Base-by-base conservation (phyloP, 2,329 filamentous ascomycete genomes). In the Penicillium janthinellum region DNA sequence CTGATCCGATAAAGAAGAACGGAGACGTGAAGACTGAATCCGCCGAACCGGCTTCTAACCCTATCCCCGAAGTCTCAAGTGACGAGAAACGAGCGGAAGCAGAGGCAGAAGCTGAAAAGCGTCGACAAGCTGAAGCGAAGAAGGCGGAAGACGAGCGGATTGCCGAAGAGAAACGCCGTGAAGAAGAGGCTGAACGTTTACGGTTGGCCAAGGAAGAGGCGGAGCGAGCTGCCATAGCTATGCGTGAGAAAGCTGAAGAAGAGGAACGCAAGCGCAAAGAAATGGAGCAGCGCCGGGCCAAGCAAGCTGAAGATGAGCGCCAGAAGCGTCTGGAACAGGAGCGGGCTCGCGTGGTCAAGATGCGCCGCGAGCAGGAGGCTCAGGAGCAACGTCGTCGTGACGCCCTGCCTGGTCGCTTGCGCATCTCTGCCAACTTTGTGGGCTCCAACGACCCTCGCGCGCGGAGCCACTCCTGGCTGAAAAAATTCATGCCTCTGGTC, bases 221-320 rank as follows among this genome's bases (percentile, higher is more conserved):
- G 74, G 73, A 76, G 58, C 67, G 68, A 53, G 72, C 66, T 44
- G 74, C 73, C 17, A 69, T 67, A n/a, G 58, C 69, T 60, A 75
- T 75, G 17, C 75, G 71, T 44, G 77, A 79, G 59, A 75, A 76
- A 62, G 77, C 76, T 31, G 78, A 78, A 45, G 78, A 79, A 50
- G 76, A 77, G 53, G 77, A 78, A 39, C 75, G 75, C 61, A 76
- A 73, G 59, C 76, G 74, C 55, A 76, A 77, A 59, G 76, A 77
- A 61, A 74, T 77, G 54, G 77, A 79, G 59, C 75, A 79, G 58
- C 72, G 76, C 51, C 77, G 76, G 45, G 66, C 73, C 47, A 77
- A 76, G 60, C 76, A 79, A 66, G 79, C 77, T 31, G 79, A 81
- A 61, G 79, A 81, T 56, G 79, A 82, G 57, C 77, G 73, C 6